A percentile compares a stretch with the other conserved stretches of the same genome.
Evolutionary conservation across 2,329 filamentous ascomycete species (phyloP).

Genomic region (Didymosphaeria variabile): DNA sequence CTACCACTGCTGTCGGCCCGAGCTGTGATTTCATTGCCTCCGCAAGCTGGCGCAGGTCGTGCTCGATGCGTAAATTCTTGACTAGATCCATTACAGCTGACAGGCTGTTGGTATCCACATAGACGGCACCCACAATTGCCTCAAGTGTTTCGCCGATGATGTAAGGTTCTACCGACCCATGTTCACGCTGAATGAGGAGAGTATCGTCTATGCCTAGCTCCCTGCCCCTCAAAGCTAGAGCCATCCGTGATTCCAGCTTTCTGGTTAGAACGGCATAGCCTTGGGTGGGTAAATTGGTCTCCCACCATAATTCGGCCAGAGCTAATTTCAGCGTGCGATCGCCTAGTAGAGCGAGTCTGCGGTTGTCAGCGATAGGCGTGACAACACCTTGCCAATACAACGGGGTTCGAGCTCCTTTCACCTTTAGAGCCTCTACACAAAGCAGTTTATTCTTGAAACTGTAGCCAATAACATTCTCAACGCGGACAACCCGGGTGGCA

Average conservation of each 20-base stretch:
- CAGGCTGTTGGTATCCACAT: conserved; percentile 28
- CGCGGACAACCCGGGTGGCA: conserved; percentile 7
- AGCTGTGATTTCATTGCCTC: not conserved
- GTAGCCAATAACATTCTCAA: conserved; percentile 25
- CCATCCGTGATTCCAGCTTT: conserved; percentile 17
- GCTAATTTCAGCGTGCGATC: conserved; percentile 27
- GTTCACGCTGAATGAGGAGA: conserved; percentile 9
- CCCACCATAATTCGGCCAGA: conserved; percentile 30
- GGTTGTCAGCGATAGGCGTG: conserved; percentile 22
- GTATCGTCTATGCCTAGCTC: conserved; percentile 20
- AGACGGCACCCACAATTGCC: conserved; percentile 35
- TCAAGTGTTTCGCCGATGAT: conserved; percentile 32
- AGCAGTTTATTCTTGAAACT: conserved; percentile 32
- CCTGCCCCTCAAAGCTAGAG: conserved; percentile 17
- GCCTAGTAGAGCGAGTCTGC: conserved; percentile 33
- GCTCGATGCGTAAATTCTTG: conserved; percentile 18
- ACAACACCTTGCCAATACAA: conserved; percentile 27
- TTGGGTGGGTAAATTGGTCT: conserved; percentile 20
- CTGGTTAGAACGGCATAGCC: not conserved
- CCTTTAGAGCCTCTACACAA: conserved; percentile 32
- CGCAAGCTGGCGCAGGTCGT: not conserved
- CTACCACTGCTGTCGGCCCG: too few species aligned
- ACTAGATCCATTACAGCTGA: conserved; percentile 23
- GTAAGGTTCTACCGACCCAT: not conserved
- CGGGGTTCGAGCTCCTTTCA: conserved; percentile 11